phyloP scores from a whole-genome alignment of 371 early-diverging fungal species.

The Mucor irregularis region DNA sequence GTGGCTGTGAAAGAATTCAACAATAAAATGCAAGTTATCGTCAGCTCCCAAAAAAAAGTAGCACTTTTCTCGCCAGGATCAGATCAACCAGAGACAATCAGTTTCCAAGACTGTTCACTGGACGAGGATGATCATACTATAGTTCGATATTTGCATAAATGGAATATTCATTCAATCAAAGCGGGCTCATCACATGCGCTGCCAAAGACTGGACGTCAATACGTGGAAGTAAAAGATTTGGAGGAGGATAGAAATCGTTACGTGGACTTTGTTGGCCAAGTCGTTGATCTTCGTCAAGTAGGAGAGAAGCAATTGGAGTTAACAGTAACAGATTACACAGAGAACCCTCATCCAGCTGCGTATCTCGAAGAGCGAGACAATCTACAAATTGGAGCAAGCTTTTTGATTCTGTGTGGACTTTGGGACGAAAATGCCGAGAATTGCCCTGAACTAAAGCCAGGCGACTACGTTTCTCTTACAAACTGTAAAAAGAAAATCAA shows the following conservation, averaged over 20 bases:
- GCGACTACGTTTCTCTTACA: neutral
- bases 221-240: neutral
- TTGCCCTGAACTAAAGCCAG: neutral
- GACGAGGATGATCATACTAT: no score
- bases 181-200: no score
- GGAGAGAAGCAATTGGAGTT: neutral
- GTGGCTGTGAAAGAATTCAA: neutral
- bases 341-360: slow-evolving; percentile 17
- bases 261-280: slow-evolving; percentile 12
- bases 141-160: no score
- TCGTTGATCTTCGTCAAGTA: neutral
- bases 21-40: neutral
- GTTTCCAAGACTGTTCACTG: no score
- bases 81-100: neutral
- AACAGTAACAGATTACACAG: slow-evolving; percentile 30
- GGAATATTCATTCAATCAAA: no score
- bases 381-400: no score
- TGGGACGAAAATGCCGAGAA: slow-evolving; percentile 23
- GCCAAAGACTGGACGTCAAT: neutral
- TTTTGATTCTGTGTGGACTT: no score
- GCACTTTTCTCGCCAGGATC: no score
- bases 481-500: slow-evolving; percentile 3
- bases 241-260: neutral
- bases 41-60: no score
- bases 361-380: no score